A percentile compares a stretch with the other conserved stretches of the same genome.
Evolutionary conservation across 1,284 basidiomycete genomes (phyloP).

Genomic region (Boletellus deceptivus): DNA sequence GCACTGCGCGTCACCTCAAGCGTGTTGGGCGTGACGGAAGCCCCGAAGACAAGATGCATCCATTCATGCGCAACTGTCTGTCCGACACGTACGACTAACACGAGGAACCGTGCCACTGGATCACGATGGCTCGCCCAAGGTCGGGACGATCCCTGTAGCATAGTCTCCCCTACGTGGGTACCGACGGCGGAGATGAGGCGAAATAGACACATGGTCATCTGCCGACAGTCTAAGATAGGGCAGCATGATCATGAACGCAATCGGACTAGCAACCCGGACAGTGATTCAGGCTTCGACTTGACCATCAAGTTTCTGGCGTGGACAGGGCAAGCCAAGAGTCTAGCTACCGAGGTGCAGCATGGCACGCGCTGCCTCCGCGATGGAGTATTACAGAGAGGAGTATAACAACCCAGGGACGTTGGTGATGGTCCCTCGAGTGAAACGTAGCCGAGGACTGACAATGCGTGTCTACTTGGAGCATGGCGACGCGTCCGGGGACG

Average conservation of each 20-base stretch:
- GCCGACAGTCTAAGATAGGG: conserved; percentile 50
- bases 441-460: not conserved
- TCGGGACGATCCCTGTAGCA: conserved; percentile 57
- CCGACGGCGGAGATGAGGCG: not conserved
- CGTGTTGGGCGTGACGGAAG: not conserved
- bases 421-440: conserved; percentile 11
- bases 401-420: too few relatives aligned
- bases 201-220: conserved; percentile 44
- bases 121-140: conserved; percentile 2
- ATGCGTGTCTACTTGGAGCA: too few relatives aligned
- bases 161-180: conserved; percentile 45
- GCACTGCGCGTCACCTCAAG: too few relatives aligned
- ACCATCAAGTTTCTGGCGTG: conserved; percentile 42
- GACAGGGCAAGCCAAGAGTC: conserved; percentile 20
- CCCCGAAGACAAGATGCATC: not conserved
- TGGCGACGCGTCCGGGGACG: too few relatives aligned
- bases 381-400: too few relatives aligned
- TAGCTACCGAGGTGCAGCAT: conserved; percentile 51
- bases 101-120: conserved; percentile 3
- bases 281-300: conserved; percentile 54
- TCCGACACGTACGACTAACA: not conserved
- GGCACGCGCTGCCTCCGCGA: too few relatives aligned
- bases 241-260: conserved; percentile 57
- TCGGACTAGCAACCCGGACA: conserved; percentile 57
- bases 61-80: not conserved